Evolutionary conservation across 2,329 filamentous ascomycete genomes (phyloP).

Genomic region (Daldinia sp.): DNA sequence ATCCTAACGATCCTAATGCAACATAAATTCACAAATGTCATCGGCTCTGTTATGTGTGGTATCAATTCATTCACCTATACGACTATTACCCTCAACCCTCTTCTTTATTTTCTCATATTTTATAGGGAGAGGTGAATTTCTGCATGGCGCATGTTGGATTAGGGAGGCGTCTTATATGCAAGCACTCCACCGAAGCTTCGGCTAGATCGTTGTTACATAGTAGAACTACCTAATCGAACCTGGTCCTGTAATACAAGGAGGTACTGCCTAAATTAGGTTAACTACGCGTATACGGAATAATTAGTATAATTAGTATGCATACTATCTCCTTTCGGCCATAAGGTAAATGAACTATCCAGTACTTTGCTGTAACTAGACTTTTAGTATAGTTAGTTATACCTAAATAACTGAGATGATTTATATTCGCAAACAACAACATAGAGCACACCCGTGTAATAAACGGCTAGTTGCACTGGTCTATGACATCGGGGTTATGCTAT

Average conservation of each 20-base stretch:
- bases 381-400: too few species aligned
- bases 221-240: conserved; percentile 20
- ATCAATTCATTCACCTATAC: conserved; percentile 10
- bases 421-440: conserved; percentile 19
- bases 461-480: background rate
- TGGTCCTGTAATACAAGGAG: conserved; percentile 23
- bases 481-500: background rate
- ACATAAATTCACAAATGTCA: conserved; percentile 18
- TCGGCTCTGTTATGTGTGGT: conserved; percentile 19
- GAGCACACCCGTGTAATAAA: conserved; percentile 7
- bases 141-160: background rate
- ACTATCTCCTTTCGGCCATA: background rate
- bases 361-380: background rate
- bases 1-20: conserved; percentile 28
- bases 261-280: conserved; percentile 23
- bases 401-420: background rate
- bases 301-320: background rate
- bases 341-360: conserved; percentile 4
- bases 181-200: conserved; percentile 26
- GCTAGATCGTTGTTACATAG: conserved; percentile 32
- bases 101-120: background rate
- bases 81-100: background rate
- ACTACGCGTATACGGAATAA: conserved; percentile 7
- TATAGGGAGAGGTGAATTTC: background rate
- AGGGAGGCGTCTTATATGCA: background rate